Evolutionary conservation across 441 rosid species (phyloP), one percentile per base, ranked within the genome.

Genomic region (Erodium trifolium): DNA sequence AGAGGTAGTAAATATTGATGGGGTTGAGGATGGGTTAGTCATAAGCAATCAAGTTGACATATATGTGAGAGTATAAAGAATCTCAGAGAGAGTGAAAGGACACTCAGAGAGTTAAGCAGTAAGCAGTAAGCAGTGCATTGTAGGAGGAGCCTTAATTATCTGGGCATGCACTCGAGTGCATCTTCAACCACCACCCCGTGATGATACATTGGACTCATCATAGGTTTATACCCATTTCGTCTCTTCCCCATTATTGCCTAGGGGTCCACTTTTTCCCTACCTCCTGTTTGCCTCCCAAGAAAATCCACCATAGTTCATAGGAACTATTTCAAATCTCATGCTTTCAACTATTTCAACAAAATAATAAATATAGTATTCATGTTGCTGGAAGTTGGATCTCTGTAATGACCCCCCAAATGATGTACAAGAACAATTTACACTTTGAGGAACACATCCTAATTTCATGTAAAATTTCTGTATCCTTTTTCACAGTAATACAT

Each of bases 161-260:
- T 47, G 53, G 53, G 53, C 53, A 47, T 47, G 53, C 53, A 47
- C 53, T 47, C 53, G 53, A 47, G 53, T 47, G 53, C 53, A 47
- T 47, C 53, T 11, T 2, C 14, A 47, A 10, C 14, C 14, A 47
- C 53, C 53, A 34, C 49, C 11, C 53, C 53, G 53, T 47, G 53
- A 47, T 47, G 53, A 12, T 13, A 3, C 51, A 45, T 12, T 10
- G 4, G 13, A 10, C n/a, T 47, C 14, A 47, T 47, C 53, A 47
- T 47, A 11, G 12, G 53, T 47, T 47, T 13, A 47, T 47, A 47
- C 53, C 53, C 53, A 47, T 47, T 47, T 47, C 53, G 53, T 47
- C 53, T 47, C 53, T 47, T 47, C 53, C 14, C 53, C 53, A 47
- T 47, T 47, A 45, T 47, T 47, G 14, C 5, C 53, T 13, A 23